phyloP scores from a whole-genome alignment of 768 basidiomycete genomes.

The Pulveroboletus frians region DNA sequence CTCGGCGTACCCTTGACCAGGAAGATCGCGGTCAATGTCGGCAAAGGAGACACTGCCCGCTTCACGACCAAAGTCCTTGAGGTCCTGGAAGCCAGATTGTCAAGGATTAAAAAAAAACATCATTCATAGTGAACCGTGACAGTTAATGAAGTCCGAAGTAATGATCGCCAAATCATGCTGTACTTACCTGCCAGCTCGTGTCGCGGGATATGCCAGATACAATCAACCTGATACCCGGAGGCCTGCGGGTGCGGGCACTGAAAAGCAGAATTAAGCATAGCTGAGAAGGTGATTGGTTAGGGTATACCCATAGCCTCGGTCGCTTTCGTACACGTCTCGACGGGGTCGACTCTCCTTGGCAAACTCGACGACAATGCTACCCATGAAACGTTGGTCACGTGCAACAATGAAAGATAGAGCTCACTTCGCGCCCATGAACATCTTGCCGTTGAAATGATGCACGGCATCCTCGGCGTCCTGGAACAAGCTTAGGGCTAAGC shows the following conservation, averaged over 20 bases:
- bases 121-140: constrained; percentile 19
- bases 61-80: constrained; percentile 96
- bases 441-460: constrained; percentile 78
- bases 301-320: constrained; percentile 52
- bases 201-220: constrained; percentile 89
- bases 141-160: constrained; percentile 3
- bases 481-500: constrained; percentile 11
- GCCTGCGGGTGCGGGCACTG: constrained; percentile 64
- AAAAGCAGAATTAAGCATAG: constrained; percentile 23
- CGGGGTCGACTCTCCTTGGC: constrained; percentile 89
- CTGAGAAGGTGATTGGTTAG: neutral
- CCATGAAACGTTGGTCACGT: neutral
- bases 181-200: constrained; percentile 98
- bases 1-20: constrained; percentile 76
- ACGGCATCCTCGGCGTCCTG: constrained; percentile 96
- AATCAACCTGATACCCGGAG: constrained; percentile 76
- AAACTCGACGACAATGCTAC: constrained; percentile 91
- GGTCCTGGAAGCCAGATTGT: constrained; percentile 59
- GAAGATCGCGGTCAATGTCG: constrained; percentile 84
- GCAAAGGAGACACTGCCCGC: constrained; percentile 92
- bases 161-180: neutral
- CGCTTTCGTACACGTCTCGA: constrained; percentile 65
- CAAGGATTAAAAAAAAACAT: constrained; percentile 11
- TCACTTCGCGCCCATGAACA: constrained; percentile 80
- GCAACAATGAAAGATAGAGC: neutral